phyloP scores from a whole-genome alignment of 176 grass and related monocot genomes.

The Saccharum officinarum region DNA sequence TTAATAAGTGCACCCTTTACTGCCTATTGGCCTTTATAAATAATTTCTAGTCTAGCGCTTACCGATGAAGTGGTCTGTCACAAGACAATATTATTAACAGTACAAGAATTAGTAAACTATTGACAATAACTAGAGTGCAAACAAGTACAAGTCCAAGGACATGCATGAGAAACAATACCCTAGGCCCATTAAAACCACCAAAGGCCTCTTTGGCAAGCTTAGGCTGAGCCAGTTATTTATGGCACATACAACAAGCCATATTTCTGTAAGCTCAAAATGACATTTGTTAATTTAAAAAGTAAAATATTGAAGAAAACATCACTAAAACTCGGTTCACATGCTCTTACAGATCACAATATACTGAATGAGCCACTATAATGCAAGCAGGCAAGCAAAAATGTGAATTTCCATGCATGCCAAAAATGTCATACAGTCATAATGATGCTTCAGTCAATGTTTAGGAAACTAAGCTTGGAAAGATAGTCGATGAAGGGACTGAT shows the following conservation, averaged over 20 bases:
- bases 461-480: no score
- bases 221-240: not conserved
- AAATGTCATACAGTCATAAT: not conserved
- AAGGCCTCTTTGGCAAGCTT: not conserved
- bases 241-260: not conserved
- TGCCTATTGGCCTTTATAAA: no score
- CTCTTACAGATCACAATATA: not conserved
- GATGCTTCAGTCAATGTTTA: not conserved
- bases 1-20: no score
- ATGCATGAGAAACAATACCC: no score
- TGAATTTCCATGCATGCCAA: not conserved
- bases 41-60: no score
- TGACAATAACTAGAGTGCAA: not conserved
- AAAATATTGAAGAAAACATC: not conserved
- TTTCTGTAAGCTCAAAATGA: not conserved
- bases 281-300: not conserved
- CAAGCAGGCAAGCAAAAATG: not conserved
- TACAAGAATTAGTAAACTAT: not conserved
- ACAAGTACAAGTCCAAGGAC: not conserved
- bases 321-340: not conserved
- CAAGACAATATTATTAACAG: no score
- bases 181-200: not conserved
- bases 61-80: no score
- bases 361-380: not conserved
- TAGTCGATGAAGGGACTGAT: no score